Evolutionary conservation across 139 green algal species (phyloP).

Genomic region (Volvox africanus): DNA sequence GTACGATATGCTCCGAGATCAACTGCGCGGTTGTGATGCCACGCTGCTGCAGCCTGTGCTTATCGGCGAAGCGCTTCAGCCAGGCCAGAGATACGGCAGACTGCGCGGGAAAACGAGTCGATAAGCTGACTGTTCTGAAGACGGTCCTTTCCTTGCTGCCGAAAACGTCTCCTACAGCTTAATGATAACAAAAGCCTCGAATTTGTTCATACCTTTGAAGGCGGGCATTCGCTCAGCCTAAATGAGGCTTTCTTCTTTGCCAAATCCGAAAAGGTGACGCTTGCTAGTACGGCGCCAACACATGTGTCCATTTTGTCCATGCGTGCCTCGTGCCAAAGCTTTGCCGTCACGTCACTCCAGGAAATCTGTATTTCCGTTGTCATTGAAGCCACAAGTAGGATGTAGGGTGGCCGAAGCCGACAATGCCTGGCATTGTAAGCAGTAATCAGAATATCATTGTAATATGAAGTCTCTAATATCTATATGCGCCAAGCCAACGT

Average conservation of each 20-base stretch:
- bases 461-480: too few species aligned
- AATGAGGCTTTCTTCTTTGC: not conserved
- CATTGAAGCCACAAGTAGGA: too few species aligned
- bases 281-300: not conserved
- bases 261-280: not conserved
- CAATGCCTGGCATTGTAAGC: too few species aligned
- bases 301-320: not conserved
- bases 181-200: not conserved
- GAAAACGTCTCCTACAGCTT: not conserved
- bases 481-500: too few species aligned
- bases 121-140: not conserved
- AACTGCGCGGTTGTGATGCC: not conserved
- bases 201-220: not conserved
- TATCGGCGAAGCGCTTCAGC: not conserved
- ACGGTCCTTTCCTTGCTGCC: not conserved
- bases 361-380: too few species aligned
- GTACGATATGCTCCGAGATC: not conserved
- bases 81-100: conserved; percentile 3
- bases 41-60: not conserved
- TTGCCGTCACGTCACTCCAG: too few species aligned
- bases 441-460: too few species aligned
- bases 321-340: too few species aligned
- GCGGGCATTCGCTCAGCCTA: not conserved
- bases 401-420: too few species aligned
- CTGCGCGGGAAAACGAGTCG: not conserved